Conservation (phyloP, 208 protist species). For the Vickermania ingenoplastis region DNA sequence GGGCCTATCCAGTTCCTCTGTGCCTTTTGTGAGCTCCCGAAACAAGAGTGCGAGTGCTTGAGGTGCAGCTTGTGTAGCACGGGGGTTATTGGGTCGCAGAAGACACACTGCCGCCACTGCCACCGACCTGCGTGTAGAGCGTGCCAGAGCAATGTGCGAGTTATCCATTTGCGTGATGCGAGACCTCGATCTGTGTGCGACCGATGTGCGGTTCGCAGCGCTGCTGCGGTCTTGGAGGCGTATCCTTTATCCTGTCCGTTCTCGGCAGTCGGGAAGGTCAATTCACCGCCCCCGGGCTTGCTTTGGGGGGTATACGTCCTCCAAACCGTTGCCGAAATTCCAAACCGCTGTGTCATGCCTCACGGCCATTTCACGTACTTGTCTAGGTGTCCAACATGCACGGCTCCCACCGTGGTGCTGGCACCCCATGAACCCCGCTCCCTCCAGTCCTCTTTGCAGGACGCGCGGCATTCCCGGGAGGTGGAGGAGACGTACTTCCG, state of each 20-base stretch:
- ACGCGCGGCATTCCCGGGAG: conserved; percentile 8
- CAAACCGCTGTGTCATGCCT: conserved; percentile 40
- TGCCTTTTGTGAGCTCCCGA: no score
- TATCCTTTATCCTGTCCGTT: conserved; percentile 54
- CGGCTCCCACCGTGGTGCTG: conserved; percentile 48
- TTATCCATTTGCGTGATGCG: conserved; percentile 20
- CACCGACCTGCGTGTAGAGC: conserved; percentile 39
- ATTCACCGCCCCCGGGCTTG: conserved; percentile 22
- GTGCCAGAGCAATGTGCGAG: conserved; percentile 38
- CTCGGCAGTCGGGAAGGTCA: conserved; percentile 21
- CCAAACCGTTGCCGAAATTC: conserved; percentile 39
- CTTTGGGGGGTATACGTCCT: conserved; percentile 69
- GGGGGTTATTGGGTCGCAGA: no score
- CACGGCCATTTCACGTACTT: conserved; percentile 32
- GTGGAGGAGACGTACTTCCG: not conserved
- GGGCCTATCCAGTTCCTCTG: no score
- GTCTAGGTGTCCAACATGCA: conserved; percentile 32
- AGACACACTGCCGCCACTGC: conserved; percentile 62
- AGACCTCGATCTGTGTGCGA: not conserved
- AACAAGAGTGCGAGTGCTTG: no score
- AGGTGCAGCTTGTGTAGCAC: no score
- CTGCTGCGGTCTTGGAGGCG: conserved; percentile 40
- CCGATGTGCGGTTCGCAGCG: conserved; percentile 11
- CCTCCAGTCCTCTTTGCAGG: conserved; percentile 10
- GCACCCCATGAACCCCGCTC: conserved; percentile 39